Base-by-base conservation (phyloP, 2,329 filamentous ascomycete genomes). In the Fusarium udum region DNA sequence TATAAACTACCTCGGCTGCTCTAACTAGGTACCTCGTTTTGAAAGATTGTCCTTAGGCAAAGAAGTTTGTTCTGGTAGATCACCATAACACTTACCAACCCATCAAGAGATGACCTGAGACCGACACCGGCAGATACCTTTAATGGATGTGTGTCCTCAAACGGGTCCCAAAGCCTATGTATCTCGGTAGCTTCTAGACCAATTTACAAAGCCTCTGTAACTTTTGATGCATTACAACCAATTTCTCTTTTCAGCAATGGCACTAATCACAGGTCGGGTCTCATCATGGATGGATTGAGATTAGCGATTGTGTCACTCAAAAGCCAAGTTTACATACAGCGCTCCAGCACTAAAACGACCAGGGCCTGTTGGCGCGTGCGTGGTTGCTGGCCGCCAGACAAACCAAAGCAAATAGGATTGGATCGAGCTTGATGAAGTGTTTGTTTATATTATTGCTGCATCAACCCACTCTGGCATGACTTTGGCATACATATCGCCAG, bases 351-450 rank as follows among this genome's bases (percentile, higher is more conserved):
- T 69, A 59, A 59, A 61, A 51, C 24, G 53, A 61, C 66, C 34
- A 37, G 61, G 71, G 57, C 55, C 48, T 36, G 46, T 60, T 73
- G 71, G 64, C 51, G 72, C 64, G 65, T 75, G 68, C 55, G 49
- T 71, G 66, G 46, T 74, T 68, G 63, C 71, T 71, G 60, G 52
- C 57, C 52, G 57, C 67, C 56, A 39, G 42, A 51, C 26, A 53
- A 28, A 52, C 32, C 63, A 45, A 69, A 61, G 64, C 56, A 68
- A 65, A 51, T 31, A 49, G 61, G 42, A 45, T 31, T 43, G 61
- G 42, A 40, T 26, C 16, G 34, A 39, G 39, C 53, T 61, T 48
- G 48, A 58, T 43, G 31, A 18, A 59, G 36, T 46, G 46, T 56
- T 59, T 68, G 51, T 51, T 71, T 42, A 57, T 43, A 24, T 43